Evolutionary conservation across 2,329 filamentous ascomycete genomes (phyloP), one percentile per base, ranked within the genome.

Genomic region (Colletotrichum caudatum): DNA sequence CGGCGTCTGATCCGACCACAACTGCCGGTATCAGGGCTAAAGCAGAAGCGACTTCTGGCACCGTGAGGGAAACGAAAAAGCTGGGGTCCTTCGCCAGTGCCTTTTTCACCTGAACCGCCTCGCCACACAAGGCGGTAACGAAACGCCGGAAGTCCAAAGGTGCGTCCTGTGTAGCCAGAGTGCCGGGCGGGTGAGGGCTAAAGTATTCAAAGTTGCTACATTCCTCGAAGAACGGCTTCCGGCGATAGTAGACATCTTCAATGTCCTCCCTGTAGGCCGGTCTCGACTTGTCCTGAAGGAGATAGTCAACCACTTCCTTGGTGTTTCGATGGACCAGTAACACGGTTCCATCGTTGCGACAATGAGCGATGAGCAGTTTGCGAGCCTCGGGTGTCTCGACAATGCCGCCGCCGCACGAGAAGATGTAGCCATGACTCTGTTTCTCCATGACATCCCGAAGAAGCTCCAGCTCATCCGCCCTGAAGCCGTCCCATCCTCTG

Each of bases 131-230:
- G 53, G 87, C 82, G 53, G 86, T 82, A 51, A 89, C 82, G 74
- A 97, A 95, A 59, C 91, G 89, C 23, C 85, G 84, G 77, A 97
- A 96, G 77, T 95, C 92, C 59, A 68, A 23, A 4, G 73, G 73
- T 6, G 71, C 57, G 7, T 66, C 67, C 23, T 37, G 60, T 14
- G 71, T 59, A 29, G 64, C 67, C 39, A 68, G 29, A 11, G 73
- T 66, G 35, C 71, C 67, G 4, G 68, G 82, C 1, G 82, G 76
- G 74, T 89, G 90, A 62, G 94, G 94, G 80, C 93, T 97, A 83
- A 95, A 93, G 83, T 97, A 98, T 76, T 97, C 91, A 76, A 94
- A 92, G 79, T 97, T 99, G 84, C 95, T 98, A 85, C 96, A 98
- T 80, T 95, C 90, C 69, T 93, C 88, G 81, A 94, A 98, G 91